Conservation (phyloP, 2,329 filamentous ascomycete species). For the Penicillium sclerotiorum region DNA sequence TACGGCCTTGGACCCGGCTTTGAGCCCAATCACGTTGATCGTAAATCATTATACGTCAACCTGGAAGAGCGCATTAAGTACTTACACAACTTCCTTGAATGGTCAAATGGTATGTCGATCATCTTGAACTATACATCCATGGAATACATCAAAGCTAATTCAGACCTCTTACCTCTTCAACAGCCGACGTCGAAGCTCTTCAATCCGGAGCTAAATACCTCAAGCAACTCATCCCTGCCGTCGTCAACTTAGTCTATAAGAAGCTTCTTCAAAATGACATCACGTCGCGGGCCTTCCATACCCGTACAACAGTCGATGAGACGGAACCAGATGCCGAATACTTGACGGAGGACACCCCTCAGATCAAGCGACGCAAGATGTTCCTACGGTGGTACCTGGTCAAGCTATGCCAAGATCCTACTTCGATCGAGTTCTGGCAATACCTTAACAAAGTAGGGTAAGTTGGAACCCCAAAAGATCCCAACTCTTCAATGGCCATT, state of each 20-base stretch:
- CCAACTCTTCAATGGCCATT: background rate
- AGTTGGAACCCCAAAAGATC: constrained; percentile 29
- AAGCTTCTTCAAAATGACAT: constrained; percentile 81
- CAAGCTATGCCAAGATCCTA: constrained; percentile 74
- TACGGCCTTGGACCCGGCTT: constrained; percentile 12
- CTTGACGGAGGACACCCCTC: constrained; percentile 68
- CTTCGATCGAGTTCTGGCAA: constrained; percentile 77
- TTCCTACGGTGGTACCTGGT: constrained; percentile 74
- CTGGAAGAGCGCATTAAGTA: constrained; percentile 71
- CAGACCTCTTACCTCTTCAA: constrained; percentile 1
- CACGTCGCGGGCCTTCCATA: constrained; percentile 74
- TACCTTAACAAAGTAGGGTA: constrained; percentile 82
- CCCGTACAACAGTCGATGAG: constrained; percentile 63
- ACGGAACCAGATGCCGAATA: constrained; percentile 63
- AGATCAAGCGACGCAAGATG: constrained; percentile 76
- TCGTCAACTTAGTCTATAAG: constrained; percentile 83
- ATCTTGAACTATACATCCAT: background rate
- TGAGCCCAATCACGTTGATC: constrained; percentile 62
- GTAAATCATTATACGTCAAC: constrained; percentile 70
- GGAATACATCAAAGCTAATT: no score
- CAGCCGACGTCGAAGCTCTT: constrained; percentile 73
- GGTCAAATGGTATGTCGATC: constrained; percentile 63
- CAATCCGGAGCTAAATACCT: constrained; percentile 72
- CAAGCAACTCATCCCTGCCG: constrained; percentile 76
- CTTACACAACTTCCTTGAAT: constrained; percentile 75